Evolutionary conservation across 768 basidiomycete genomes (phyloP).

Genomic region (Coprinellus aureogranulatus): DNA sequence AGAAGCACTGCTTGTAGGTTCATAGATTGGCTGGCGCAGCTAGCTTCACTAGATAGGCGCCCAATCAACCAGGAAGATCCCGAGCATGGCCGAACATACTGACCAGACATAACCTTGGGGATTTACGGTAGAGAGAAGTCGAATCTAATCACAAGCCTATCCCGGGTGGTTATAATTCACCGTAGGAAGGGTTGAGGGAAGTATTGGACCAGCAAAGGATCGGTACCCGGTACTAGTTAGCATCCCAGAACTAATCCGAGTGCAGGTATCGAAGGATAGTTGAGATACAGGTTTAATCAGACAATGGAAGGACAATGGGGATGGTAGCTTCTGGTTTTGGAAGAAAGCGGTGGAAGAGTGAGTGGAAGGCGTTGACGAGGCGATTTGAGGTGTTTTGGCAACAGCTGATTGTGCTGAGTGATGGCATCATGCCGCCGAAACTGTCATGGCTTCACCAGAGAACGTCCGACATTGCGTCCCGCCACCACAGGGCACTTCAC

Average conservation of each 20-base stretch:
- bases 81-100: too few species aligned
- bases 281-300: too few species aligned
- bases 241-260: too few species aligned
- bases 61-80: conserved; percentile 16
- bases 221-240: too few species aligned
- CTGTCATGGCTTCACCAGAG: background rate
- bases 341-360: background rate
- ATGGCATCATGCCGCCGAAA: background rate
- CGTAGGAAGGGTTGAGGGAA: too few species aligned
- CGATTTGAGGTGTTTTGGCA: background rate
- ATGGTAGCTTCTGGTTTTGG: background rate
- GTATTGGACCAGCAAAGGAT: too few species aligned
- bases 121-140: conserved; percentile 43
- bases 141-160: background rate
- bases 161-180: too few species aligned
- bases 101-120: conserved; percentile 68
- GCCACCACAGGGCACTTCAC: conserved; percentile 18
- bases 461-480: background rate
- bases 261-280: too few species aligned
- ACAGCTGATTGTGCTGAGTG: background rate
- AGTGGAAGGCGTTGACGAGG: too few species aligned
- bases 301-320: too few species aligned
- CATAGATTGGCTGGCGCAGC: background rate
- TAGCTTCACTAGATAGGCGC: background rate
- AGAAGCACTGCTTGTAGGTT: too few species aligned